Base-by-base conservation (phyloP, 495 filamentous ascomycete species). In the Aspergillus haitiensis region DNA sequence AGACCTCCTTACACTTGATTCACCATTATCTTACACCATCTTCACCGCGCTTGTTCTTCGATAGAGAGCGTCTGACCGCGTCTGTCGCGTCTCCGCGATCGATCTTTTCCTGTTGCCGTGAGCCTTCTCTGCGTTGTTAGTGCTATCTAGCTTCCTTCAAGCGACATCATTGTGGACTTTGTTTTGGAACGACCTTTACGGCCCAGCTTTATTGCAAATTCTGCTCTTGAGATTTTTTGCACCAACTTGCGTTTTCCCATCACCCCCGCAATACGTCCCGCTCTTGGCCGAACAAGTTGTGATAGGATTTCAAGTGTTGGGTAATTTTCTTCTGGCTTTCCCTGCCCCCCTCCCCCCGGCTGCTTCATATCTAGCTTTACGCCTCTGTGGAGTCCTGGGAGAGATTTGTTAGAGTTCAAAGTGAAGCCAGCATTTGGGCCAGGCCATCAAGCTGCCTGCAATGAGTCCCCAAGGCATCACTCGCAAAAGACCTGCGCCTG, bases 401-500 rank as follows among this genome's bases (percentile, higher is more conserved):
- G 18, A 31, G 40, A 18, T 61, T 13, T 56, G 58, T 52, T 49
- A n/a, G 6, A 61, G 12, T 18, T 11, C n/a, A 46, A 44, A 55
- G 21, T 15, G 15, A 52, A 46, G 47, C 55, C 47, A 55, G 44
- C 33, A 35, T n/a, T 49, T 37, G 46, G 51, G 45, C 60, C 33
- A 58, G 46, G 54, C 48, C 48, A 10, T 60, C 46, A 37, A 31
- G 51, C 53, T 55, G 61, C 48, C 58, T 55, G 64, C 58, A 42
- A 80, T 79, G 77, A 72, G 69, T 52, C 75, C 76, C 34, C 77
- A 78, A 70, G 69, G 75, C 50, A 64, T 76, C 31, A 75, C 72
- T 51, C 81, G 88, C 73, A 93, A 93, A 75, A 81, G 90, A 71
- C 80, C 89, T 59, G 88, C 89, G 34, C 86, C 90, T 46, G 90